Conservation (phyloP, 495 filamentous ascomycete genomes). For the Xylaria acuta region DNA sequence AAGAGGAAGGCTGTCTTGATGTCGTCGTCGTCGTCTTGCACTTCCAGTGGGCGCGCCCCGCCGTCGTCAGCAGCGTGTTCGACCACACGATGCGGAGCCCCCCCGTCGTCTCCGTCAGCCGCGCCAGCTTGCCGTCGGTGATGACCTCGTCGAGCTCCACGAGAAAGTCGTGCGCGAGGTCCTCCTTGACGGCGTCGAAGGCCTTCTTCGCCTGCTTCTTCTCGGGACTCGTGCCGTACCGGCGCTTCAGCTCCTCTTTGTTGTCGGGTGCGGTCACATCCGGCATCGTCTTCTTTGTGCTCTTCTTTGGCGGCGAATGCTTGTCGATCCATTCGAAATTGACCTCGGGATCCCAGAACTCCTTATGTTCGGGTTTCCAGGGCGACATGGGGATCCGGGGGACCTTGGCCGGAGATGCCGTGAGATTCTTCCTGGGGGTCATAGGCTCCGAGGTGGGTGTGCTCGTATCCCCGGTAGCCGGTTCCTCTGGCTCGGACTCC, state of each 20-base stretch:
- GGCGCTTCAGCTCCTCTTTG: conserved; percentile 28
- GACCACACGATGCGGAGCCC: conserved; percentile 84
- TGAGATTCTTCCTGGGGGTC: conserved; percentile 38
- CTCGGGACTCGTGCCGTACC: conserved; percentile 35
- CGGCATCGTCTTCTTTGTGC: conserved; percentile 33
- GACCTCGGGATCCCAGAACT: conserved; percentile 79
- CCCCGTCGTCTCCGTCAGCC: conserved; percentile 68
- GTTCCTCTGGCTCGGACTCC: conserved; percentile 32
- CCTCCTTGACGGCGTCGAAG: conserved; percentile 71
- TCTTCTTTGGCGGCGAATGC: conserved; percentile 69
- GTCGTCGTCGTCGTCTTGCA: conserved; percentile 56
- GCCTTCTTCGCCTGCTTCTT: conserved; percentile 59
- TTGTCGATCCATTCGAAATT: conserved; percentile 85
- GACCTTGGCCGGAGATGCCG: conserved; percentile 48
- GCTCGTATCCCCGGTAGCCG: conserved; percentile 10
- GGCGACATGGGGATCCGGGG: conserved; percentile 46
- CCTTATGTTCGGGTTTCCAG: conserved; percentile 72
- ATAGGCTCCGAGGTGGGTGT: conserved; percentile 39
- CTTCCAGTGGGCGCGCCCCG: conserved; percentile 85
- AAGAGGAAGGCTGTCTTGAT: conserved; percentile 27
- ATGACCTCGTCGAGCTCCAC: conserved; percentile 73
- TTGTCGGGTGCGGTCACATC: background rate
- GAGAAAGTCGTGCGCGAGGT: conserved; percentile 73
- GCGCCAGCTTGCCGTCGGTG: conserved; percentile 64
- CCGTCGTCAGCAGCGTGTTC: conserved; percentile 84